Percentiles rank a stretch among this genome's conserved stretches.
Conservation (phyloP, 148 eudicot species). For the Spergularia marina region DNA sequence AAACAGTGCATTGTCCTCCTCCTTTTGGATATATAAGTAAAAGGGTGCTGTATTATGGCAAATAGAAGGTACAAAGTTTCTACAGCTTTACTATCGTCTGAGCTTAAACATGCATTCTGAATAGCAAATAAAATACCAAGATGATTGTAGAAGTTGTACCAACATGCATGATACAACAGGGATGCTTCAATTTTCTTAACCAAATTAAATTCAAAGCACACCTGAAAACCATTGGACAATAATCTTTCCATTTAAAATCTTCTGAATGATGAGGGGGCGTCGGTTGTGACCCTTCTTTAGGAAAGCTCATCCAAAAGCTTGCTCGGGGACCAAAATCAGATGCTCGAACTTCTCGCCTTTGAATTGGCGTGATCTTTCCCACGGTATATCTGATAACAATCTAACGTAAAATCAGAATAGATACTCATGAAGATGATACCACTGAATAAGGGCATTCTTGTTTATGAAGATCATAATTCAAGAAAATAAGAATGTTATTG, state of each 20-base stretch:
- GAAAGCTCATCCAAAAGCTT: conserved; percentile 97
- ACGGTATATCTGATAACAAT: conserved; percentile 81
- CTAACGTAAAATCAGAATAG: conserved; percentile 35
- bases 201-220: conserved; percentile 34
- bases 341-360: conserved; percentile 73
- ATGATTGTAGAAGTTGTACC: no score
- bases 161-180: neutral
- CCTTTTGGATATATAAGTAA: no score
- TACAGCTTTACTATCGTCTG: no score
- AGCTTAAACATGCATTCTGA: no score
- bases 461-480: neutral
- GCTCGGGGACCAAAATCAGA: conserved; percentile 92
- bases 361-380: conserved; percentile 97
- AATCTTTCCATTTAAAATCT: conserved; percentile 96
- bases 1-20: no score
- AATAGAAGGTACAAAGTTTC: no score
- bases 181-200: neutral
- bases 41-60: no score
- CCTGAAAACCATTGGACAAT: conserved; percentile 99
- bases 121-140: no score
- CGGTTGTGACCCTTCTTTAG: conserved; percentile 85
- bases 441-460: neutral
- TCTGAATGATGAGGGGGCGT: conserved; percentile 97
- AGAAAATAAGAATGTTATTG: conserved; percentile 2
- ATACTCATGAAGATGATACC: conserved; percentile 13